phyloP scores from a whole-genome alignment of 257 asterid genomes.

The Gynochthodes officinalis region DNA sequence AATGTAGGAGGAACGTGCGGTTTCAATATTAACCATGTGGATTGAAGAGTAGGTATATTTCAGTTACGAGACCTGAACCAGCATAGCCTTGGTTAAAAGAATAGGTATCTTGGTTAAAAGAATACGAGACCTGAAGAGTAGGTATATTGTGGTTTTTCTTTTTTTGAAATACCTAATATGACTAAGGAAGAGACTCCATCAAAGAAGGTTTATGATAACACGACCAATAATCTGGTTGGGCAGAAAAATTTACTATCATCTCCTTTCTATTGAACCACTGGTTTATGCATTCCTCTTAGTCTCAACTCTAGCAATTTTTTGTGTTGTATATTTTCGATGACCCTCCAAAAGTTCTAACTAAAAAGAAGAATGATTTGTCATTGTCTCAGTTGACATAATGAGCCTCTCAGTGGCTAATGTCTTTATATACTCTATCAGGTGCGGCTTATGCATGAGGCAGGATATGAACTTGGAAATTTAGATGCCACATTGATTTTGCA shows the following conservation, averaged over 20 bases:
- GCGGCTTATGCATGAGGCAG: conserved; percentile 88
- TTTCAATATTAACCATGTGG: neutral
- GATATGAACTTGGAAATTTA: conserved; percentile 83
- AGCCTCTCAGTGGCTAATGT: conserved; percentile 11
- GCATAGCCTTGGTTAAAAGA: neutral
- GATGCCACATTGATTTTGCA: conserved; percentile 93
- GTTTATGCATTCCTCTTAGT: neutral
- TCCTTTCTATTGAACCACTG: neutral
- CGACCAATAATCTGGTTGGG: too few species aligned
- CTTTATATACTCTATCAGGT: conserved; percentile 48
- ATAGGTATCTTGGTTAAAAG: too few species aligned
- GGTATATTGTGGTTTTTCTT: too few species aligned
- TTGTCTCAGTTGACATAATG: neutral
- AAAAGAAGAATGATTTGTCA: neutral
- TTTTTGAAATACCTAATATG: too few species aligned
- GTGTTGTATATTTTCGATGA: neutral
- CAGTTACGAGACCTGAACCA: neutral
- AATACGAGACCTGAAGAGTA: too few species aligned
- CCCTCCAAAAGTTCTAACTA: neutral
- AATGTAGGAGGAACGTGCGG: too few species aligned
- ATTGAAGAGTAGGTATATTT: neutral
- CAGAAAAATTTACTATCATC: too few species aligned
- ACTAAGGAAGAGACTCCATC: too few species aligned
- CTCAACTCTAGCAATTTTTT: too few species aligned
- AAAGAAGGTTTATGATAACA: too few species aligned